Percentiles rank a stretch among this genome's conserved stretches.
These are phyloP conservation scores for Pichia thaimueangensis DNA, from an alignment of 805 yeast species.

Conservation along the genomic window DNA sequence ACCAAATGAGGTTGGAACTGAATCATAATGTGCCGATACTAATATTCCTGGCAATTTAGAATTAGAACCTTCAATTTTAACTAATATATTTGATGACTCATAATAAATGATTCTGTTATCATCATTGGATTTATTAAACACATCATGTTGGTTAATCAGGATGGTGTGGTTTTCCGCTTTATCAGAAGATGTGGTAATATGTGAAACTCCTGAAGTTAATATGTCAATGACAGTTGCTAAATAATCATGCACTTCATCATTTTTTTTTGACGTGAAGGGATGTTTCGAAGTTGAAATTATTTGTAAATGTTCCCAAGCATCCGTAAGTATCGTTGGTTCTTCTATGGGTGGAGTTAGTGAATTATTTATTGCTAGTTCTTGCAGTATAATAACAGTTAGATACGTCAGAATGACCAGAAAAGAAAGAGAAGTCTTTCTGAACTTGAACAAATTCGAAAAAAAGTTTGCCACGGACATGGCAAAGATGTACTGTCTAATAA, in stretches of 20 bases:
- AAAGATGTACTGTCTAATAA: too few relatives aligned
- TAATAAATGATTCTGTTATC: slow-evolving; percentile 56
- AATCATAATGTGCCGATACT: slow-evolving; percentile 81
- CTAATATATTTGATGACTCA: slow-evolving; percentile 78
- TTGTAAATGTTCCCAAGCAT: slow-evolving; percentile 72
- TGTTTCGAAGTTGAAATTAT: slow-evolving; percentile 60
- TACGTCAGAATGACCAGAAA: slow-evolving; percentile 46
- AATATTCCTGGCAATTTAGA: slow-evolving; percentile 57
- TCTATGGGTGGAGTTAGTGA: slow-evolving; percentile 39
- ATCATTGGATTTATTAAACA: slow-evolving; percentile 37
- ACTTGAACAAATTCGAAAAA: slow-evolving; percentile 32
- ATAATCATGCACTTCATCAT: slow-evolving; percentile 70
- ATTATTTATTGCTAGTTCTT: slow-evolving; percentile 32
- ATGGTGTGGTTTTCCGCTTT: slow-evolving; percentile 11
- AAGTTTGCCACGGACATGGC: neutral
- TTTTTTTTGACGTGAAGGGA: slow-evolving; percentile 72
- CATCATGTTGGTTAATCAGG: slow-evolving; percentile 44
- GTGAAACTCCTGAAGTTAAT: neutral
- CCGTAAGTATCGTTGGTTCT: slow-evolving; percentile 31
- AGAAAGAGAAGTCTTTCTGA: slow-evolving; percentile 66
- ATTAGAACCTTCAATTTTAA: slow-evolving; percentile 61
- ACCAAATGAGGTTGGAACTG: slow-evolving; percentile 82
- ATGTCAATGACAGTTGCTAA: slow-evolving; percentile 28
- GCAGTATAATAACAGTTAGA: slow-evolving; percentile 31
- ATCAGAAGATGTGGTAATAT: slow-evolving; percentile 8